Percentiles rank a stretch among this genome's conserved stretches.
Conservation (phyloP, 352 stramenopile genomes). For the Blastocystis sp. region DNA sequence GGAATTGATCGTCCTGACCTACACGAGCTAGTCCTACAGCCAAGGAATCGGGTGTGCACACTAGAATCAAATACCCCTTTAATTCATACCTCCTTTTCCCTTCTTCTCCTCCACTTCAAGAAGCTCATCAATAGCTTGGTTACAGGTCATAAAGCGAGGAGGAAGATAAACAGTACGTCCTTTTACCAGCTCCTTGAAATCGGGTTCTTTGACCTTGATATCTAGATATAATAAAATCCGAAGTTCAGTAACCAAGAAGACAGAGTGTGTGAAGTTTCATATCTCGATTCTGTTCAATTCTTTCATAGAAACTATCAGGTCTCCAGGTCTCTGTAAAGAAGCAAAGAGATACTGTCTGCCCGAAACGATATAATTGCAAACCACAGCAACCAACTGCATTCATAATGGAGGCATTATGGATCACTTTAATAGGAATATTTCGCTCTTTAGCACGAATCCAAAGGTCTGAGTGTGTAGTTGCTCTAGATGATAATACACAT, state of each 20-base stretch:
- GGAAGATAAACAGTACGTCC: constrained; percentile 86
- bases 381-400: constrained; percentile 88
- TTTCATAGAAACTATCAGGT: constrained; percentile 94
- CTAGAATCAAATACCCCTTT: neutral
- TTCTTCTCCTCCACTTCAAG: constrained; percentile 86
- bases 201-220: constrained; percentile 98
- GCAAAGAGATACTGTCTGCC: constrained; percentile 94
- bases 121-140: constrained; percentile 88
- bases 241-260: constrained; percentile 75
- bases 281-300: constrained; percentile 90
- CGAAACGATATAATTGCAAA: constrained; percentile 96
- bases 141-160: constrained; percentile 95
- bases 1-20: constrained; percentile 84
- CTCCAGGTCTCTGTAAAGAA: constrained; percentile 91
- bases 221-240: constrained; percentile 73
- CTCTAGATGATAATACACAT: constrained; percentile 73
- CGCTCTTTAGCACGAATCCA: constrained; percentile 88
- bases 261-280: constrained; percentile 96
- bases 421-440: constrained; percentile 88
- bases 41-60: constrained; percentile 73
- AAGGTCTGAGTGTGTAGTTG: constrained; percentile 96
- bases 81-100: constrained; percentile 75
- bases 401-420: constrained; percentile 98
- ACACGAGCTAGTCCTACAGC: constrained; percentile 90
- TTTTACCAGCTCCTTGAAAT: constrained; percentile 92